A percentile compares a stretch with the other conserved stretches of the same genome.
phyloP scores from a whole-genome alignment of 441 rosid species.

The Capsella rubella region DNA sequence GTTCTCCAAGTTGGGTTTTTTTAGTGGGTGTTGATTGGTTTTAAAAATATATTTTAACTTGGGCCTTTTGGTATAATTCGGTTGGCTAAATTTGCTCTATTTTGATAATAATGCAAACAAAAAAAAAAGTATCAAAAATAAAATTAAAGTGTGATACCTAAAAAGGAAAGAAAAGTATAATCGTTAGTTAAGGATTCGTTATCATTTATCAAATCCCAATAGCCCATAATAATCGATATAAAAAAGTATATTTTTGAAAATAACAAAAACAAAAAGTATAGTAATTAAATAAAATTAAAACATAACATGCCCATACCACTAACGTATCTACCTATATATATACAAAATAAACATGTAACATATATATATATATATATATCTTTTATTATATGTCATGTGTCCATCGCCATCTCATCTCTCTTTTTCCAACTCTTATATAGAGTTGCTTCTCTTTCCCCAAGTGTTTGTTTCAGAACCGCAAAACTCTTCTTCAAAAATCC shows the following conservation, averaged over 20 bases:
- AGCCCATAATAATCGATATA: background rate
- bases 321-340: background rate
- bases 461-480: slow-evolving; percentile 36
- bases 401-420: slow-evolving; percentile 37
- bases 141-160: slow-evolving; percentile 23
- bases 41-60: background rate
- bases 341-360: background rate
- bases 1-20: background rate
- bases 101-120: background rate
- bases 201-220: slow-evolving; percentile 1
- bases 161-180: slow-evolving; percentile 22
- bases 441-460: slow-evolving; percentile 30
- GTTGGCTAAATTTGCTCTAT: background rate
- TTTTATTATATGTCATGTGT: slow-evolving; percentile 23
- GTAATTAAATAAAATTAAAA: background rate
- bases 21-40: background rate
- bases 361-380: background rate
- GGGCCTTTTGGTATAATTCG: slow-evolving; percentile 7
- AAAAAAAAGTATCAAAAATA: background rate
- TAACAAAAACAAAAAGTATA: too few relatives aligned
- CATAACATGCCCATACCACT: slow-evolving; percentile 20
- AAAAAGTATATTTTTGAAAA: background rate
- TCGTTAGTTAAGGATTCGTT: slow-evolving; percentile 25
- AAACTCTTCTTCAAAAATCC: slow-evolving; percentile 28
- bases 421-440: slow-evolving; percentile 27